phyloP scores from a whole-genome alignment of 1,284 basidiomycete species.

The Mrakiaceae sp. region DNA sequence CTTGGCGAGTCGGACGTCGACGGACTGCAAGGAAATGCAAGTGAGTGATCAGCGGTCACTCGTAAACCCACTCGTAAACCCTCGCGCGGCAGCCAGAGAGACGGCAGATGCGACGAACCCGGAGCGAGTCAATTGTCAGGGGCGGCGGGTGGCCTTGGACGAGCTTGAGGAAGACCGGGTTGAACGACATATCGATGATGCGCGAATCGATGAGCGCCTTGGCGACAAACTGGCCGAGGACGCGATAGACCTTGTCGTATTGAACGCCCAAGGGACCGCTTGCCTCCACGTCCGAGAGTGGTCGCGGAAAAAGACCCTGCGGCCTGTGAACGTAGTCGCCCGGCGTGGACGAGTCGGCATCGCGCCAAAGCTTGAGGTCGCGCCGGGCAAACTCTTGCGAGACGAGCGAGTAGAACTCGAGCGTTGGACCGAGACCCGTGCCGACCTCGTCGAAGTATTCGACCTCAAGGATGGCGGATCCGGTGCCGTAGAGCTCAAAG shows the following conservation, averaged over 20 bases:
- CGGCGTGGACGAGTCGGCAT: conserved; percentile 54
- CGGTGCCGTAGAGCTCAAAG: conserved; percentile 85
- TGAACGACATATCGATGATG: conserved; percentile 92
- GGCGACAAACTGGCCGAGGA: conserved; percentile 94
- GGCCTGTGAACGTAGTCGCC: conserved; percentile 68
- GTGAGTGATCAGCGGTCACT: too few species aligned
- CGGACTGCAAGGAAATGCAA: conserved; percentile 40
- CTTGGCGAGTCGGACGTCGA: conserved; percentile 73
- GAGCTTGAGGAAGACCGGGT: conserved; percentile 80
- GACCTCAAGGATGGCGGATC: conserved; percentile 85
- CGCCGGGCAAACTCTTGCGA: conserved; percentile 84
- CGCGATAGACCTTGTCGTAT: conserved; percentile 64
- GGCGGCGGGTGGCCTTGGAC: conserved; percentile 76
- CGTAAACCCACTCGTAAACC: too few species aligned
- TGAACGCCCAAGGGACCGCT: neutral
- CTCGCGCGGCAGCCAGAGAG: neutral
- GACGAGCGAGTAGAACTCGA: conserved; percentile 93
- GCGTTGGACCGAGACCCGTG: conserved; percentile 92
- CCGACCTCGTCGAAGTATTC: conserved; percentile 99
- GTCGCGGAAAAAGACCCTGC: conserved; percentile 77
- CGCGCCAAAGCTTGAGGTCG: conserved; percentile 81
- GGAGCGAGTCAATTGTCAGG: conserved; percentile 66
- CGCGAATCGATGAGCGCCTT: conserved; percentile 94
- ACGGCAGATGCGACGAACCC: conserved; percentile 39
- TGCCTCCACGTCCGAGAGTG: conserved; percentile 51